Base-by-base conservation (phyloP, 495 filamentous ascomycete species). In the Daldinia concentrica region DNA sequence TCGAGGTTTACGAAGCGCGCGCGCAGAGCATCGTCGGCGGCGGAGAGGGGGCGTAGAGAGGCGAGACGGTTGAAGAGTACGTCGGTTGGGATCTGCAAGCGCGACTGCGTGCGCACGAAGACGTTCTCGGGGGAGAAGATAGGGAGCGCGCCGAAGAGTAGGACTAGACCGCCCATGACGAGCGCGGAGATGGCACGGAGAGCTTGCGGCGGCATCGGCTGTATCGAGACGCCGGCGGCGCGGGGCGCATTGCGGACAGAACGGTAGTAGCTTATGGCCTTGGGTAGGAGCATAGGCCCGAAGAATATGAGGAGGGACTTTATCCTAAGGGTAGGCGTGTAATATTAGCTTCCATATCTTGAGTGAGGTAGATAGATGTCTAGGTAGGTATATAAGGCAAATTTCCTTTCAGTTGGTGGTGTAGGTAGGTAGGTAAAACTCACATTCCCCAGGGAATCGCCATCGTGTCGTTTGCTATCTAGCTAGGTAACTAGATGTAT, bases 301-400 rank as follows among this genome's bases (percentile, higher is more conserved):
- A 98, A 91, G 82, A 95, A 90, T 78, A 97, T 84, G 74, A 92
- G 81, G 77, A 97, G 84, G 68, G 91, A 91, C 76, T 93, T 91
- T 80, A 93, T 82, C 60, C 91, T 94, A 72, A 4, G 45, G 57
- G 22, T 4, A 5, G 26, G 15, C 17, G 11, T 29, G 19, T 19
- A 24, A 5, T 19, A 58, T 75, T 70, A 65, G 68, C 41, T 54
- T 61, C 1, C 4, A 17, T 43, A 14, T 27, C 19, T 30, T 14
- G 36, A 43, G 34, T 4, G n/a, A 58, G 11, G 24, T 26, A 52
- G 11, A 51, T 0, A 51, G n/a, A n/a, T n/a, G n/a, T n/a, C n/a
- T n/a, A n/a, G n/a, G n/a, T n/a, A n/a, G n/a, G n/a, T 26, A 19
- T 52, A 29, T 26, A 15, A 52, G 24, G 27, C 15, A 24, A 15